Base-by-base conservation (phyloP, 768 basidiomycete genomes). In the Hericium erinaceus region DNA sequence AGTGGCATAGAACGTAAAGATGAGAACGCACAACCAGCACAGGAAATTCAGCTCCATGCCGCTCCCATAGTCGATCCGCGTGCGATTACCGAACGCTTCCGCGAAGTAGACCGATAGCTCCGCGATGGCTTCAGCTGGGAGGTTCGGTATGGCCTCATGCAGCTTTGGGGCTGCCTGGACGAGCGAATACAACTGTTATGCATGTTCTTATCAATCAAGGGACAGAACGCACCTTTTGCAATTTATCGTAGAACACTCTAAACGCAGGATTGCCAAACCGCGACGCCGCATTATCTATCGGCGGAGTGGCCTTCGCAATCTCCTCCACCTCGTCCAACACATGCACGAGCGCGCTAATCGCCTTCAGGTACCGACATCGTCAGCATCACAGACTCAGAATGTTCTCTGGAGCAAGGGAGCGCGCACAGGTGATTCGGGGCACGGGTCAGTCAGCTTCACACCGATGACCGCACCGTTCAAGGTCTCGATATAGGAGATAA, bases 41-140 rank as follows among this genome's bases (percentile, higher is more conserved):
- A 98, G 59, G 66, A 98, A 99, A 71, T 98, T 95, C 48, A 98
- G 78, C 67, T 99, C 97, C 95, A 98, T 98, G 13, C 97, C 97
- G 65, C 94, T 97, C n/a, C 97, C 97, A 71, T 99, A 99, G 71
- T 99, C 97, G 55, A 99, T 93, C 9, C 97, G 77, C 51, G 87
- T 82, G 28, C 88, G 75, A 69, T 89, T 97, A 0, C 97, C 97
- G 95, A 95, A 98, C 15, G 85, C 73, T 67, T 95, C 91, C 39
- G 76, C 73, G 66, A 98, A 88, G 68, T 98, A 99, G 0, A 75
- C 77, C 2, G 84, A 80, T 3, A 97, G 70, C 67, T 98, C 95
- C 4, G 74, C 66, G 3, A 83, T 76, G 0, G 84, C 79, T 3
- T 81, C 81, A 2, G 65, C 51, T 0, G 85, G 81, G 2, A 94